Base-by-base conservation (phyloP, 148 eudicot genomes). In the Silene latifolia region DNA sequence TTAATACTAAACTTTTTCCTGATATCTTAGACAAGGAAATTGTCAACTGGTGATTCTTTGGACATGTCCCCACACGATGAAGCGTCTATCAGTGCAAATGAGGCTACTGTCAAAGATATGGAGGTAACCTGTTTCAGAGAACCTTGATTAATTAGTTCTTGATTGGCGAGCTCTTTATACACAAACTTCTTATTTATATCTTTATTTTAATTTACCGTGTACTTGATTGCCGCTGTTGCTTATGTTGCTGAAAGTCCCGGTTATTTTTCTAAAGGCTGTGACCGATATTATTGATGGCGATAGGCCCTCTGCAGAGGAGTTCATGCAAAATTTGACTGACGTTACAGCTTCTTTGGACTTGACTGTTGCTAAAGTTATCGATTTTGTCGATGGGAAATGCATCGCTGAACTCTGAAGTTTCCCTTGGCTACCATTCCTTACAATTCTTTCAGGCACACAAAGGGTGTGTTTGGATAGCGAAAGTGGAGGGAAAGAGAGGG, bases 171-270 rank as follows among this genome's bases (percentile, higher is more conserved):
- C 39, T 39, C 44, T 47, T 71, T 20, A 69, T 69, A 25, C 74
- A 74, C 78, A 75, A 66, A 44, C 58, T 56, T 64, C n/a, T 15
- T 42, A 32, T 57, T 29, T 24, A 32, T 32, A 32, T 32, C 3
- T 32, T 32, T 32, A 57, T 63, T 51, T 83, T 19, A 7, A 64
- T 17, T 82, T 73, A n/a, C n/a, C n/a, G n/a, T n/a, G n/a, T n/a
- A n/a, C n/a, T n/a, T n/a, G n/a, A n/a, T n/a, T n/a, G 98, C 98
- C 47, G 99, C 99, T 67, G 83, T 95, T 77, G 92, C 94, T 48
- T 95, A 90, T 72, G 97, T 92, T 94, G 68, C 73, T 94, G 32
- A 86, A 87, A 84, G 97, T 90, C 47, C 98, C 97, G 19, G 88
- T 81, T 29, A 86, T 95, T 59, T 92, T 90, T 72, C 69, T 95